Percentiles rank a stretch among this genome's conserved stretches.
Conservation (phyloP, 179 eudicot species). For the Vitellaria paradoxa region DNA sequence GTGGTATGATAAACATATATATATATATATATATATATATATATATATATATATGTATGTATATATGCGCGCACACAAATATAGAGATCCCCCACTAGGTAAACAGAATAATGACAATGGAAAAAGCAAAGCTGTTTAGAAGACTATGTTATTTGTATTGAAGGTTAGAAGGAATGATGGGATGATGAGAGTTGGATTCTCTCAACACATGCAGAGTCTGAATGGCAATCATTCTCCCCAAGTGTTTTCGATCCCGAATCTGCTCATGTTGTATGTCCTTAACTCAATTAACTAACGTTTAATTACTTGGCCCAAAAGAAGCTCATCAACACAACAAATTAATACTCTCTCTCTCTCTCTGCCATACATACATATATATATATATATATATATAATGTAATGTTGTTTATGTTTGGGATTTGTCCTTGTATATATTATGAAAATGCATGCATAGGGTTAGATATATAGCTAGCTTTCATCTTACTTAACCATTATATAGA, state of each 20-base stretch:
- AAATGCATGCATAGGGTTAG: no score
- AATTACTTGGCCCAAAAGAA: no score
- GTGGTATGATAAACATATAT: no score
- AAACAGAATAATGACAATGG: background rate
- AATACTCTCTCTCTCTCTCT: background rate
- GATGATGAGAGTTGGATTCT: conserved; percentile 12
- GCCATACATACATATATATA: no score
- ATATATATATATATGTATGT: no score
- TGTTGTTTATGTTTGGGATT: background rate
- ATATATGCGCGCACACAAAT: no score
- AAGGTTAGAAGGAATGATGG: background rate
- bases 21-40: no score
- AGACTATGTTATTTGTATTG: background rate
- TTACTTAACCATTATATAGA: background rate
- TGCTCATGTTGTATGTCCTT: background rate
- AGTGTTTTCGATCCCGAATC: conserved; percentile 14
- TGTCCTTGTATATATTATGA: background rate
- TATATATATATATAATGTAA: background rate
- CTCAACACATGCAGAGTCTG: conserved; percentile 4
- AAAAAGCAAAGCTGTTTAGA: background rate
- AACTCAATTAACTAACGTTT: background rate
- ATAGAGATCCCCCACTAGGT: background rate
- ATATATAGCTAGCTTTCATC: background rate
- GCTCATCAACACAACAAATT: no score
- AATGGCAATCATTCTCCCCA: background rate